Evolutionary conservation across 352 stramenopile species (phyloP).

Genomic region (Phytophthora agathidicida): DNA sequence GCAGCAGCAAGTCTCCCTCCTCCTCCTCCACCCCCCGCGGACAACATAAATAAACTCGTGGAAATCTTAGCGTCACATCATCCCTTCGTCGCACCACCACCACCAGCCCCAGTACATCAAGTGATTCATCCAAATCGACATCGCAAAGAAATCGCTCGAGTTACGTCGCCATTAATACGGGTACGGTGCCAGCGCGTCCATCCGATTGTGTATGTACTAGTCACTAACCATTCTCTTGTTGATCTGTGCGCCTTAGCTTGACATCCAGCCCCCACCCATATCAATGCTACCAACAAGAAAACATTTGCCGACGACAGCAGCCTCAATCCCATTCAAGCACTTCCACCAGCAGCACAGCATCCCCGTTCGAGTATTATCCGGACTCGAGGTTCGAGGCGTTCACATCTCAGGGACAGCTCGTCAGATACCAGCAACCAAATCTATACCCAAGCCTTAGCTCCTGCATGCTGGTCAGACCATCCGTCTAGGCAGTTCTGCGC

Average conservation of each 20-base stretch:
- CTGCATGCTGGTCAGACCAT: no score
- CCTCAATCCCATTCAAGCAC: conserved; percentile 21
- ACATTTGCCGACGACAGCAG: background rate
- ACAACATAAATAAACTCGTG: background rate
- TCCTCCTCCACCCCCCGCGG: background rate
- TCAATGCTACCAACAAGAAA: conserved; percentile 1
- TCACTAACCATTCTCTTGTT: background rate
- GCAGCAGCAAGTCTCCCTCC: background rate
- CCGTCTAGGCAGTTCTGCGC: no score
- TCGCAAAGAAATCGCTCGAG: background rate
- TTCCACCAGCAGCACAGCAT: background rate
- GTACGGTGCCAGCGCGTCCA: background rate
- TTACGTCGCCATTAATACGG: conserved; percentile 9
- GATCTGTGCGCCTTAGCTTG: conserved; percentile 16
- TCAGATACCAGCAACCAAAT: background rate
- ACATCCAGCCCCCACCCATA: conserved; percentile 8
- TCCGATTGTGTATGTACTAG: background rate
- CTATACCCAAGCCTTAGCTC: background rate
- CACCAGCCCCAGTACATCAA: conserved; percentile 1
- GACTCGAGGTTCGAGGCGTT: conserved; percentile 23
- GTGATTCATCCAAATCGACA: background rate
- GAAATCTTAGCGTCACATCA: no score
- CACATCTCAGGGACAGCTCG: conserved; percentile 12
- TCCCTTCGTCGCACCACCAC: no score
- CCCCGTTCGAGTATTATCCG: background rate